A percentile compares a stretch with the other conserved stretches of the same genome.
Conservation (phyloP, 192 early-diverging fungal genomes). For the Phycomyces nitens region DNA sequence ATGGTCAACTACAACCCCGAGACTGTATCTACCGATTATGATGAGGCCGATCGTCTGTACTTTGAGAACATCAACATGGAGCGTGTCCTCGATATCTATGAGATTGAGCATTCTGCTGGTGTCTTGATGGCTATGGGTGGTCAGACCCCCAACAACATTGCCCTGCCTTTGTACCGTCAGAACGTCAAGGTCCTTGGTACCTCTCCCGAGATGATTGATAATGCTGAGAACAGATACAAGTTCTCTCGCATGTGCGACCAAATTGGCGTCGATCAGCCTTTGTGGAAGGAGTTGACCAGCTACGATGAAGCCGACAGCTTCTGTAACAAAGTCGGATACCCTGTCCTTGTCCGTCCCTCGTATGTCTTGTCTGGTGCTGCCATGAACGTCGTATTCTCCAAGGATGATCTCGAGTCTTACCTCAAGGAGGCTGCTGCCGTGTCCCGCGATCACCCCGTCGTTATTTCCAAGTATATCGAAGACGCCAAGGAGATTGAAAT, state of each 20-base stretch:
- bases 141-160: conserved; percentile 98
- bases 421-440: conserved; percentile 90
- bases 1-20: conserved; percentile 99
- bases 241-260: conserved; percentile 96
- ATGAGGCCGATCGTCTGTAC: conserved; percentile 96
- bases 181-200: conserved; percentile 94
- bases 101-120: conserved; percentile 80
- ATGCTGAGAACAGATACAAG: conserved; percentile 96
- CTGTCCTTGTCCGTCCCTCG: conserved; percentile 95
- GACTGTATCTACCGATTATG: conserved; percentile 98
- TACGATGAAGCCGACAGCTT: conserved; percentile 85
- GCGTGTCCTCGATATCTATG: conserved; percentile 95
- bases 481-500: conserved; percentile 98
- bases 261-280: conserved; percentile 95
- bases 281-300: conserved; percentile 93
- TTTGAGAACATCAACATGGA: conserved; percentile 95
- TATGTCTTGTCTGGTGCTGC: conserved; percentile 98
- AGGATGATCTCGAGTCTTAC: conserved; percentile 80
- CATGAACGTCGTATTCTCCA: conserved; percentile 93
- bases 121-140: conserved; percentile 97
- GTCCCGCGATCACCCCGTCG: conserved; percentile 92
- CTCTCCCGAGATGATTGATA: conserved; percentile 94
- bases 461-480: conserved; percentile 97
- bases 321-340: conserved; percentile 87
- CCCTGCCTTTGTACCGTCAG: conserved; percentile 83